Evolutionary conservation across 768 basidiomycete species (phyloP), one percentile per base, ranked within the genome.

Genomic region (Mycena leptocephala): DNA sequence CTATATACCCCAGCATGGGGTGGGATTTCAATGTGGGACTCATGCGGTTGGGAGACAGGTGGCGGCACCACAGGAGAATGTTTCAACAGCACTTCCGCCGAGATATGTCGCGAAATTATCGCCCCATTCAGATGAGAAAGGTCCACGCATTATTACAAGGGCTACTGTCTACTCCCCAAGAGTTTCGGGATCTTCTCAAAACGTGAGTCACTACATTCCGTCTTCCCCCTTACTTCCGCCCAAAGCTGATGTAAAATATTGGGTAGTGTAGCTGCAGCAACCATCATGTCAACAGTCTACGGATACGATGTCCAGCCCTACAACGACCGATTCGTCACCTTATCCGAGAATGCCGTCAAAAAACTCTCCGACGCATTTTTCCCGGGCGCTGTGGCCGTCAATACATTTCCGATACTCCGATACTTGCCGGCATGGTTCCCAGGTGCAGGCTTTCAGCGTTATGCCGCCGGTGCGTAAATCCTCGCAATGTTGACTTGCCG

Each of bases 231-330:
- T n/a, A n/a, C n/a, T n/a, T n/a, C n/a, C 55, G 28, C 51, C 51
- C 28, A 76, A 48, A 33, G n/a, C 77, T 70, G 32, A 48, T 9
- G 30, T 55, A 35, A 46, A 82, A 83, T 79, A 61, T 72, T 26
- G 24, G 48, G 24, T 51, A 85, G 84, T 48, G 78, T 82, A 33
- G 79, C 81, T 1, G 80, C 82, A 24, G 81, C 83, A 37, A 81
- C 82, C 33, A 83, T 84, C 33, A 83, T 85, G 82, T 71, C 72
- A 10, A 76, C 82, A 28, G 79, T 83, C 20, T 86, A 87, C 58
- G 86, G 85, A 18, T 84, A 86, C 41, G 81, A 86, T 53, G 81
- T 86, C 59, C 73, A 77, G 5, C 83, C 81, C 26, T 70, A 74
- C 7, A 76, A 86, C 26, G 83, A 87, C 74, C 65, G 67, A 32